Evolutionary conservation across 2,329 filamentous ascomycete genomes (phyloP), one percentile per base, ranked within the genome.

Genomic region (Myrmaecium sp.): DNA sequence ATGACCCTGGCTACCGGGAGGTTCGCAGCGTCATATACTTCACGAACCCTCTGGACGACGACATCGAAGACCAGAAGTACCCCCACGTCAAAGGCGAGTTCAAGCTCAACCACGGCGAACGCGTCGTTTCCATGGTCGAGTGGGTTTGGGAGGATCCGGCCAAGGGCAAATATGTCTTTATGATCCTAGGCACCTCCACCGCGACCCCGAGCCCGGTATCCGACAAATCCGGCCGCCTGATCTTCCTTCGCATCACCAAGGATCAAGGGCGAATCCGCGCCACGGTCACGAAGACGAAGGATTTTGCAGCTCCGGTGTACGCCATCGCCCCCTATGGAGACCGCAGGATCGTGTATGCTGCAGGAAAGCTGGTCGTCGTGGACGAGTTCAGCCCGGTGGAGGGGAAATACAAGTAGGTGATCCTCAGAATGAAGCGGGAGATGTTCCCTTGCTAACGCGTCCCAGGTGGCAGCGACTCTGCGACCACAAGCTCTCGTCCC

Each of bases 61-160:
- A n/a, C n/a, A n/a, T n/a, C 10, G 15, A 14, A 30, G 25, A 17
- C 23, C 21, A 4, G 17, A 27, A 5, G 15, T 12, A 8, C n/a
- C 19, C 15, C n/a, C 42, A 49, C 0, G 45, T 58, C 0, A 50
- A 60, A 1, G 66, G 62, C 30, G 63, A 74, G 16, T 60, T 57
- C 10, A 63, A 64, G 3, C 52, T 82, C 10, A 59, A 65, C 23
- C 35, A 49, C 1, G 64, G 64, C 1, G 71, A 77, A 34, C 60
- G 58, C 20, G 64, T 83, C 2, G 57, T 67, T 22, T 60, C 66
- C 1, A 46, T 83, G 5, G 47, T 63, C 2, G 70, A 79, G 33
- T 83, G 77, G 77, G 45, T 57, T 4, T 69, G 66, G 33, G 50
- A 55, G 17, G 65, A 66, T 29, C 58, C 66, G 19, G 32, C 37